Evolutionary conservation across 2,329 filamentous ascomycete species (phyloP), one percentile per base, ranked within the genome.

Genomic region (Arthrobotrys megalospora): DNA sequence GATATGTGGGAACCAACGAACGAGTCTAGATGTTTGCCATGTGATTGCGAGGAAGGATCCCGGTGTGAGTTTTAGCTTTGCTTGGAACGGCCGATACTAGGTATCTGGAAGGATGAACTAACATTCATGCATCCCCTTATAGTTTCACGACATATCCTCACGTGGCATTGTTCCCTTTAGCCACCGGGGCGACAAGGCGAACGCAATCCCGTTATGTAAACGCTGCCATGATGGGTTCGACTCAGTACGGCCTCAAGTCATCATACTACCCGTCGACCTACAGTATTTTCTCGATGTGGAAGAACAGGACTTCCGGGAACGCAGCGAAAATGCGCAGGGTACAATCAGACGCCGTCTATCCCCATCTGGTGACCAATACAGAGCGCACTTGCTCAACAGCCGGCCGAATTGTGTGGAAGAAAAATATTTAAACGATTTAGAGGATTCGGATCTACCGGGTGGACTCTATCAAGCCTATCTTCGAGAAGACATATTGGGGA

Each of bases 401-500:
- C 48, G 64, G 2, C 64, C 48, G 14, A 34, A 19, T 1, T 55
- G 34, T 28, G 38, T 67, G 14, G 48, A 53, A 19, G 48, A 21
- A 8, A 67, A 53, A 55, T 58, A 55, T 34, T 24, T 67, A 11
- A 19, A 55, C 21, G 48, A 55, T 6, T 45, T 67, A 32, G 64
- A 67, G 28, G 24, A 43, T 19, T 67, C 48, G 1, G 64, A 55
- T 10, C 7, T 67, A 4, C 38, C 64, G 6, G 50, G 64, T 6
- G 64, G 64, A 6, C 12, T 67, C 19, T 67, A 67, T 12, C 48
- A 67, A 28, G 38, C 48, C 10, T 55, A 67, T 12, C 21, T 67
- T 28, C 47, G 64, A 8, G 64, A 67, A 34, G 64, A 67, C 19
- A 67, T 67, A 19, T n/a, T 67, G 16, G 48, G 64, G 3, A 67